phyloP scores from a whole-genome alignment of 129 eudicot species.

The Helichrysum umbraculigerum region DNA sequence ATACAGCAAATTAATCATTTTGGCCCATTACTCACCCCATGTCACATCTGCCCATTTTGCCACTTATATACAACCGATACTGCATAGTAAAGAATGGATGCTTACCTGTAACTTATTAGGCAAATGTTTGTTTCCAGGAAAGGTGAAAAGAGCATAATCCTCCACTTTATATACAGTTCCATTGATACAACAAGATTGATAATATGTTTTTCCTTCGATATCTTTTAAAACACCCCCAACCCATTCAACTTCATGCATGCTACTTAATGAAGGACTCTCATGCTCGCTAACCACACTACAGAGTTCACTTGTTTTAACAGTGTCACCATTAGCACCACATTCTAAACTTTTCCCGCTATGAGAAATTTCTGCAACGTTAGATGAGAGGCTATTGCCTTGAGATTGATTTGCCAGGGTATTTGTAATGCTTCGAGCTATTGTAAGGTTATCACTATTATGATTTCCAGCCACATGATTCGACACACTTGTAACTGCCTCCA shows the following conservation, averaged over 20 bases:
- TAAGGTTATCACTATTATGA: slow-evolving; percentile 22
- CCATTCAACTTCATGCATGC: slow-evolving; percentile 68
- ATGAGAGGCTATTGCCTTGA: slow-evolving; percentile 25
- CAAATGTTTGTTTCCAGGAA: slow-evolving; percentile 44
- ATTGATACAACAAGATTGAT: slow-evolving; percentile 63
- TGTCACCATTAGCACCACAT: slow-evolving; percentile 34
- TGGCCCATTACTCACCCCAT: neutral
- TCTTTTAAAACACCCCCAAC: slow-evolving; percentile 51
- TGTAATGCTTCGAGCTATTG: slow-evolving; percentile 15
- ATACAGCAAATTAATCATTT: too few relatives aligned
- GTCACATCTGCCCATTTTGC: neutral
- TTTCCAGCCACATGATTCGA: slow-evolving; percentile 16
- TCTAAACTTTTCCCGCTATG: slow-evolving; percentile 28
- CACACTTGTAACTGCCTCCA: slow-evolving; percentile 26
- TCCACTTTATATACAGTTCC: slow-evolving; percentile 61
- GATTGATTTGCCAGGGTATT: slow-evolving; percentile 26
- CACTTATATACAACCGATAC: neutral
- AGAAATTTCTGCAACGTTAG: slow-evolving; percentile 29
- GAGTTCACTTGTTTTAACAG: slow-evolving; percentile 31
- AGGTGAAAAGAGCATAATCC: slow-evolving; percentile 71
- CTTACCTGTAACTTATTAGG: slow-evolving; percentile 87
- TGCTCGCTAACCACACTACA: slow-evolving; percentile 29
- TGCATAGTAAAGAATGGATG: slow-evolving; percentile 17
- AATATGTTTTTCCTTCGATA: slow-evolving; percentile 58
- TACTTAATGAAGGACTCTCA: slow-evolving; percentile 35